Conservation (phyloP, 768 basidiomycete genomes). For the Filobasidium wieringae region DNA sequence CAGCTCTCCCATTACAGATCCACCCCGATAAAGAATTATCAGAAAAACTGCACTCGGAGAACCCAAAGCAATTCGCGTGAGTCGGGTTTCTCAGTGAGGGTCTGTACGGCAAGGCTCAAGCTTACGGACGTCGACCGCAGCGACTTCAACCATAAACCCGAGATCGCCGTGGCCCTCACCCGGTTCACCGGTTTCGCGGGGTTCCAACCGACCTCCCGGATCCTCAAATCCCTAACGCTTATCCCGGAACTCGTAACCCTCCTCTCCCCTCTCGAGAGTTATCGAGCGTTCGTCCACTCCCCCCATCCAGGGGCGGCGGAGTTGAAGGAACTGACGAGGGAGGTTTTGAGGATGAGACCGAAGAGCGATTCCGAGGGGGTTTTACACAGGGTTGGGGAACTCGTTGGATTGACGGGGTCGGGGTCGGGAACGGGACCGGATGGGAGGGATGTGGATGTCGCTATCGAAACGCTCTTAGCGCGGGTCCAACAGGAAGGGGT, state of each 20-base stretch:
- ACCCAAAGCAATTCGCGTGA: constrained; percentile 29
- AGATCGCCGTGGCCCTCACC: constrained; percentile 67
- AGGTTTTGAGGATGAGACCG: constrained; percentile 46
- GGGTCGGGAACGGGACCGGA: constrained; percentile 16
- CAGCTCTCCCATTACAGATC: constrained; percentile 32
- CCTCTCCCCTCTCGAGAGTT: constrained; percentile 47
- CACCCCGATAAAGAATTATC: constrained; percentile 32
- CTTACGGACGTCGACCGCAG: constrained; percentile 21
- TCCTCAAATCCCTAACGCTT: constrained; percentile 50
- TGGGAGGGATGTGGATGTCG: constrained; percentile 13
- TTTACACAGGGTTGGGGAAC: constrained; percentile 46
- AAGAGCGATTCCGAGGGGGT: constrained; percentile 27
- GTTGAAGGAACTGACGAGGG: constrained; percentile 48
- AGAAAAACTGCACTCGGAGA: constrained; percentile 23
- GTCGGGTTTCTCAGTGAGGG: neutral
- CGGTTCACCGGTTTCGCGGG: constrained; percentile 81
- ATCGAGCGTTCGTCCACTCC: constrained; percentile 44
- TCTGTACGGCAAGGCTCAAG: neutral
- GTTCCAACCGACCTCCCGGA: constrained; percentile 64
- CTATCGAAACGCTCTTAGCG: constrained; percentile 44
- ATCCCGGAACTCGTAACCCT: constrained; percentile 66
- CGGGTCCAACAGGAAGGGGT: constrained; percentile 45
- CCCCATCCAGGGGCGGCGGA: constrained; percentile 24
- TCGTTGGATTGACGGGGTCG: neutral
- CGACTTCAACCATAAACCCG: constrained; percentile 34